Conservation (phyloP, 768 basidiomycete species). For the Heimioporus sp. region DNA sequence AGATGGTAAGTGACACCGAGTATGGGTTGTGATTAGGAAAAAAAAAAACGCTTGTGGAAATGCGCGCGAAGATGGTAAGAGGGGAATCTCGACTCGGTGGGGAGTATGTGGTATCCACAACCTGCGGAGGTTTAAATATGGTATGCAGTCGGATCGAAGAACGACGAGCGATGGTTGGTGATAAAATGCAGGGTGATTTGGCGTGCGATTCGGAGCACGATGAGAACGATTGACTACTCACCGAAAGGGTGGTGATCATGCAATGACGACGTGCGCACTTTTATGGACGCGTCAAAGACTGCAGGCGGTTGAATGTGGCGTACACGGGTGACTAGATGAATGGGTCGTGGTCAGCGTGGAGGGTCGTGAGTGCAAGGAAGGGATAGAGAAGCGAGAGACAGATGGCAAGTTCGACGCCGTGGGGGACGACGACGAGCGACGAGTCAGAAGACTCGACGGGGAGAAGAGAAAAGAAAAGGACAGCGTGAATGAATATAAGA, state of each 20-base stretch:
- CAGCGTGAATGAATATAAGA: conserved; percentile 33
- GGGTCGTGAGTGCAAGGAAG: conserved; percentile 30
- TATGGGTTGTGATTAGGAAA: conserved; percentile 6
- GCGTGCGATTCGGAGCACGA: conserved; percentile 6
- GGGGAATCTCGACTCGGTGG: neutral
- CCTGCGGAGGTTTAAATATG: conserved; percentile 10
- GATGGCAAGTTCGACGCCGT: conserved; percentile 17
- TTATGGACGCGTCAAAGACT: conserved; percentile 36
- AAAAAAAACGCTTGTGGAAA: neutral
- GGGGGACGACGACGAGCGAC: conserved; percentile 20
- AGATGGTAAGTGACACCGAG: conserved; percentile 19
- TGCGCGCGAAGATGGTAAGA: conserved; percentile 2
- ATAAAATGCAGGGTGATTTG: neutral
- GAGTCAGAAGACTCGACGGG: conserved; percentile 27
- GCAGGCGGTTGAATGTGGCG: conserved; percentile 32
- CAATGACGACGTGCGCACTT: conserved; percentile 37
- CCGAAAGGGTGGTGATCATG: conserved; percentile 39
- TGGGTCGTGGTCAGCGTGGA: conserved; percentile 41
- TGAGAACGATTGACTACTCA: conserved; percentile 28
- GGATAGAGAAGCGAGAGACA: conserved; percentile 21
- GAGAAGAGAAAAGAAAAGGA: conserved; percentile 16
- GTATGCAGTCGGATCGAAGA: conserved; percentile 5
- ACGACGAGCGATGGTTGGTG: too few species aligned
- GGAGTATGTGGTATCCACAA: neutral
- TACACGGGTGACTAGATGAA: conserved; percentile 23